phyloP scores from a whole-genome alignment of 257 asterid species.

The Echites panduratus region DNA sequence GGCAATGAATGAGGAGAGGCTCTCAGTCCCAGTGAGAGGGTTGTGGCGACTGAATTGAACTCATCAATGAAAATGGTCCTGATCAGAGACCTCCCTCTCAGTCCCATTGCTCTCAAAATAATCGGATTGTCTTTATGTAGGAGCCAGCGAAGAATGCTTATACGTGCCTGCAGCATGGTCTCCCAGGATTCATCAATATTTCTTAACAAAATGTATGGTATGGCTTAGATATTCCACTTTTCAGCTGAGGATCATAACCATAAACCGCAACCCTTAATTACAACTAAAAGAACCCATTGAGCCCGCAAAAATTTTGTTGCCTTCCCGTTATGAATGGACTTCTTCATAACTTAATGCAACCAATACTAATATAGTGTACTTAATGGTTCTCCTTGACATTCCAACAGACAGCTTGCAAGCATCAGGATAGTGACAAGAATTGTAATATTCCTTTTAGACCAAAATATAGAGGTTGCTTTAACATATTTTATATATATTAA shows the following conservation, averaged over 20 bases:
- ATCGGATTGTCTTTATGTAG: background rate
- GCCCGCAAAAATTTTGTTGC: background rate
- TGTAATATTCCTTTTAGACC: no score
- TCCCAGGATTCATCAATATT: background rate
- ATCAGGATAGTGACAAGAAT: background rate
- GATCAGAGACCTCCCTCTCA: background rate
- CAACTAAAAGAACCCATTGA: background rate
- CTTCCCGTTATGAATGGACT: background rate
- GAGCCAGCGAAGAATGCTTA: background rate
- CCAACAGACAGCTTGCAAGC: background rate
- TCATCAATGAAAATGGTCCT: conserved; percentile 32
- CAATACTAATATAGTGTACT: no score
- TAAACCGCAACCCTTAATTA: no score
- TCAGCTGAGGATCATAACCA: no score
- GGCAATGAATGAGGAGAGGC: conserved; percentile 8
- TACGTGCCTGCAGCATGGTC: conserved; percentile 8
- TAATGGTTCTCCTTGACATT: background rate
- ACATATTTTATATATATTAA: no score
- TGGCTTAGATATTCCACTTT: background rate
- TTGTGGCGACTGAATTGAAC: conserved; percentile 5
- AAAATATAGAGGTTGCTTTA: no score
- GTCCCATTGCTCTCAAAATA: background rate
- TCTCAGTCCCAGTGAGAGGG: background rate
- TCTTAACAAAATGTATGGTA: background rate
- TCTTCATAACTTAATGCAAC: background rate